phyloP scores from a whole-genome alignment of 192 early-diverging fungal genomes.

The Backusella australiensis region DNA sequence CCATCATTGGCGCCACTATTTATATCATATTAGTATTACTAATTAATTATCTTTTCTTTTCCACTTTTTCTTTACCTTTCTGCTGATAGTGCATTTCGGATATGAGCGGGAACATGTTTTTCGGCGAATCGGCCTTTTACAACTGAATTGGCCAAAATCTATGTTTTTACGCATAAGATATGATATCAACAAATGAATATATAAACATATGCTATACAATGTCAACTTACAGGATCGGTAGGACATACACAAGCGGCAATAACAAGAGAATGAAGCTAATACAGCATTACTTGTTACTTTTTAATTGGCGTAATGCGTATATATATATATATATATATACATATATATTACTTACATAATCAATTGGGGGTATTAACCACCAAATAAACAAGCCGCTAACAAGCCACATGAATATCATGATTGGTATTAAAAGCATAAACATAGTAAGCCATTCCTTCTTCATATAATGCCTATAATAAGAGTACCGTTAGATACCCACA shows the following conservation, averaged over 20 bases:
- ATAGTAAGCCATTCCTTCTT: conserved; percentile 63
- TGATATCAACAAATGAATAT: neutral
- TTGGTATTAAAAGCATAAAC: conserved; percentile 70
- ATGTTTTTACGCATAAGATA: neutral
- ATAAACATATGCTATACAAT: neutral
- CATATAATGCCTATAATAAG: conserved; percentile 31
- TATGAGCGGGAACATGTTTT: conserved; percentile 74
- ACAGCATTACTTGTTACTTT: neutral
- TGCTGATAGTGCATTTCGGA: conserved; percentile 71
- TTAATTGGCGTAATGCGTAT: neutral
- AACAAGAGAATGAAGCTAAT: conserved; percentile 66
- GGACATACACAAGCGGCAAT: conserved; percentile 86
- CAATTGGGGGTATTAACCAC: conserved; percentile 49
- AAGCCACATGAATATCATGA: conserved; percentile 83
- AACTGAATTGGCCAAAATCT: conserved; percentile 85
- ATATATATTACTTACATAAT: conserved; percentile 43
- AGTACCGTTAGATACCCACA: neutral
- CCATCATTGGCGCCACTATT: conserved; percentile 84
- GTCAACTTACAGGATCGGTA: conserved; percentile 79
- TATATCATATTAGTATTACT: neutral
- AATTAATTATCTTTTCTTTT: neutral
- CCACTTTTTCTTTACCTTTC: conserved; percentile 49
- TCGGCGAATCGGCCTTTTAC: conserved; percentile 94
- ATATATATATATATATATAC: neutral
- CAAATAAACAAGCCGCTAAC: conserved; percentile 65